Evolutionary conservation across 352 stramenopile genomes (phyloP).

Genomic region (Pythium volutum): DNA sequence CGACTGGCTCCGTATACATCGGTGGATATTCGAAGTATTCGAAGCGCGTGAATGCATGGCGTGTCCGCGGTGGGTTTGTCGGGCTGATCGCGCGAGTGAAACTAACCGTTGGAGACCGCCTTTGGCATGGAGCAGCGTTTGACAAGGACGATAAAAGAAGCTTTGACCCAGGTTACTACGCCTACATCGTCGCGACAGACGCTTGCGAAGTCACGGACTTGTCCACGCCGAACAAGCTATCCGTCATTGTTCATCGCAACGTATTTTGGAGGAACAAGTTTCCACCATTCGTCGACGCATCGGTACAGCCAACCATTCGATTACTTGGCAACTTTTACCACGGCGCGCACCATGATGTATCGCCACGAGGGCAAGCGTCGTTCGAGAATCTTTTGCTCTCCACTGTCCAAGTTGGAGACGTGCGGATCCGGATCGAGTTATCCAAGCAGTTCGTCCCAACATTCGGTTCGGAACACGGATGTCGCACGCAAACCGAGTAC

Average conservation of each 20-base stretch:
- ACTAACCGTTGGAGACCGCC: neutral
- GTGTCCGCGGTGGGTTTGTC: conserved; percentile 46
- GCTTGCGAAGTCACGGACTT: conserved; percentile 7
- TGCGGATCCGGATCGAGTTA: conserved; percentile 41
- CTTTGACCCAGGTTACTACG: neutral
- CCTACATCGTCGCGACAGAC: neutral
- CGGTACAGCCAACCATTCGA: conserved; percentile 20
- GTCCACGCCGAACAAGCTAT: conserved; percentile 22
- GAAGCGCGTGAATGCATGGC: conserved; percentile 45
- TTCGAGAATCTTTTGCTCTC: conserved; percentile 61
- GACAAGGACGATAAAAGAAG: neutral
- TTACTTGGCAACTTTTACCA: conserved; percentile 62
- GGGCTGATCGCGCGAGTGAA: conserved; percentile 35
- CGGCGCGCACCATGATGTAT: conserved; percentile 46
- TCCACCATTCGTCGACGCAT: conserved; percentile 28
- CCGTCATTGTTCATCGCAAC: conserved; percentile 40
- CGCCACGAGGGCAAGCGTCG: conserved; percentile 33
- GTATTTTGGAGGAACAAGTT: conserved; percentile 55
- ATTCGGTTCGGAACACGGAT: conserved; percentile 41
- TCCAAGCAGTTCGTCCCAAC: conserved; percentile 35
- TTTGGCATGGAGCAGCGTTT: neutral
- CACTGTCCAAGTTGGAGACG: conserved; percentile 47
- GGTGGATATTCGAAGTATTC: conserved; percentile 51
- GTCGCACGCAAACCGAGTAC: conserved; percentile 49
- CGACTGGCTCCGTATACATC: conserved; percentile 43